These are phyloP conservation scores for Venustampulla echinocandica DNA, from an alignment of 495 filamentous ascomycete genomes.

Conservation along the genomic window DNA sequence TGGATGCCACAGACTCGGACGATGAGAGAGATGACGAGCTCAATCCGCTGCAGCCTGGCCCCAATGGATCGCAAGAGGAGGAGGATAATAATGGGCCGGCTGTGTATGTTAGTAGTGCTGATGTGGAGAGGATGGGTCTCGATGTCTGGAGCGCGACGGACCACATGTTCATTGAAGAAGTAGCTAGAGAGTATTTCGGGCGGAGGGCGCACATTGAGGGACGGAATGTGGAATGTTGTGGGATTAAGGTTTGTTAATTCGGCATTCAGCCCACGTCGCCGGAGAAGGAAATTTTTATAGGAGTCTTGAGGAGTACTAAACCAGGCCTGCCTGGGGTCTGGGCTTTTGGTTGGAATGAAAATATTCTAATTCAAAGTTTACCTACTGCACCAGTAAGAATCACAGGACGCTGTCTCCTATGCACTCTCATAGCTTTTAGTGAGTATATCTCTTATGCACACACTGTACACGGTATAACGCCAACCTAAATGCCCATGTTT, in stretches of 20 bases:
- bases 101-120: conserved; percentile 55
- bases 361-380: not conserved
- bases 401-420: not conserved
- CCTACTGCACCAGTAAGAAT: too few species aligned
- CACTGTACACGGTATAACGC: not conserved
- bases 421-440: not conserved
- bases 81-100: conserved; percentile 29
- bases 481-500: not conserved
- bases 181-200: conserved; percentile 63
- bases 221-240: conserved; percentile 70
- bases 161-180: conserved; percentile 59
- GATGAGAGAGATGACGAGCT: conserved; percentile 29
- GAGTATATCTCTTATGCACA: not conserved
- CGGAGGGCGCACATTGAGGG: conserved; percentile 59
- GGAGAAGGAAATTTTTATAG: not conserved
- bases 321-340: not conserved
- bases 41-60: conserved; percentile 13
- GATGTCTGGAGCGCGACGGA: conserved; percentile 80
- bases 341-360: not conserved
- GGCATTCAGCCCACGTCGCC: not conserved
- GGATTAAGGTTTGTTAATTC: conserved; percentile 62
- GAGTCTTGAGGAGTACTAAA: not conserved
- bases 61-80: conserved; percentile 26
- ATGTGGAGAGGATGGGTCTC: conserved; percentile 71
- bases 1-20: conserved; percentile 43